Percentiles rank a stretch among this genome's conserved stretches.
Evolutionary conservation across 805 yeast species (phyloP).

Genomic region (Sugiyamaella mastotermitis): DNA sequence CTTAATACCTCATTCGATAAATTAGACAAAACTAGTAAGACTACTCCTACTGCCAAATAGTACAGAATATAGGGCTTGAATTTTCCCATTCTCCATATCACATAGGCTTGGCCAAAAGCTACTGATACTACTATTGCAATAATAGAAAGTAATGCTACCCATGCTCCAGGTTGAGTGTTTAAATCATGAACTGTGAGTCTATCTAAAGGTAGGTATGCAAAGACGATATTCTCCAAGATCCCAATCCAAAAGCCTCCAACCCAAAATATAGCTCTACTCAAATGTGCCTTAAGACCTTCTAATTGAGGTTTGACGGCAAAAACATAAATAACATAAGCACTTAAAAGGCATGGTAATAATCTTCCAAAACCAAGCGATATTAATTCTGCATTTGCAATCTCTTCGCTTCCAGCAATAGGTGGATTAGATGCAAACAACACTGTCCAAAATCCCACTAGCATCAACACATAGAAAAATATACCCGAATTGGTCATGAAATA

Average conservation of each 20-base stretch:
- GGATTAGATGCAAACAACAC: constrained; percentile 80
- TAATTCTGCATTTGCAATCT: constrained; percentile 52
- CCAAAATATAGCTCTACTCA: constrained; percentile 50
- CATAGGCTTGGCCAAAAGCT: constrained; percentile 66
- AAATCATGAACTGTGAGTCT: constrained; percentile 69
- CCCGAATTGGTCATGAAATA: constrained; percentile 47
- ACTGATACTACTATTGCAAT: constrained; percentile 43
- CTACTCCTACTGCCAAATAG: constrained; percentile 33
- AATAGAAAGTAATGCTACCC: constrained; percentile 53
- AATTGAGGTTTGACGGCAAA: constrained; percentile 22
- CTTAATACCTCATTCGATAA: constrained; percentile 33
- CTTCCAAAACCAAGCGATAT: constrained; percentile 69
- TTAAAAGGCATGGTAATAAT: constrained; percentile 67
- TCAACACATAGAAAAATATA: constrained; percentile 54
- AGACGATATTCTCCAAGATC: constrained; percentile 75
- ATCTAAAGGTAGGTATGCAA: constrained; percentile 85
- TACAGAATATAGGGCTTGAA: constrained; percentile 52
- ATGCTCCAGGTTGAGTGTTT: constrained; percentile 69
- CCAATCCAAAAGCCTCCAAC: constrained; percentile 82
- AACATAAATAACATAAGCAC: constrained; percentile 63
- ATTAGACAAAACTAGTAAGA: constrained; percentile 36
- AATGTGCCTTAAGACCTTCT: constrained; percentile 22
- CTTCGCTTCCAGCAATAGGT: constrained; percentile 35
- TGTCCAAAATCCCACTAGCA: constrained; percentile 77
- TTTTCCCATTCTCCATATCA: constrained; percentile 62